phyloP scores from a whole-genome alignment of 441 rosid genomes.

The Gossypium davidsonii region DNA sequence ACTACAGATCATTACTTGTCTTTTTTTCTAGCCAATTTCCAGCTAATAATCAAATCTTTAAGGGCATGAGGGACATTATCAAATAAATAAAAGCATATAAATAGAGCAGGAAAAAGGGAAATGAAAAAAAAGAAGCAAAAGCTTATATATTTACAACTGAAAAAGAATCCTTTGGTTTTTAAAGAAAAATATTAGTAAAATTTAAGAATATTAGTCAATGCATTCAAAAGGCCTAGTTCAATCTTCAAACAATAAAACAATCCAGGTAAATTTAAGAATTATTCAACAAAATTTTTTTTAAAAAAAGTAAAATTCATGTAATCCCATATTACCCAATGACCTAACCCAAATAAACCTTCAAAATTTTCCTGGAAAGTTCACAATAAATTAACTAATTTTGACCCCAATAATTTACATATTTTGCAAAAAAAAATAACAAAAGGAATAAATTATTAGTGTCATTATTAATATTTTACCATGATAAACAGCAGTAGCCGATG shows the following conservation, averaged over 20 bases:
- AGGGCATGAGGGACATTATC: neutral
- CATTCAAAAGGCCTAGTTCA: neutral
- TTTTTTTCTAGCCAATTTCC: neutral
- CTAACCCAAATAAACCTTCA: neutral
- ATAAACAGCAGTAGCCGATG: conserved; percentile 8
- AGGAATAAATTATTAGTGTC: neutral
- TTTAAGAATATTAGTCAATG: neutral
- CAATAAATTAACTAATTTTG: neutral
- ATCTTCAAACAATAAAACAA: neutral
- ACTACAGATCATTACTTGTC: neutral
- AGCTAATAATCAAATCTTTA: neutral
- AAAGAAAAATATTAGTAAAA: neutral
- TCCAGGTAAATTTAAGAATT: neutral
- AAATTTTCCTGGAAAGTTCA: neutral
- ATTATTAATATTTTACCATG: conserved; percentile 26
- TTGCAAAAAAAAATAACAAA: neutral
- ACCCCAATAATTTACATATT: neutral
- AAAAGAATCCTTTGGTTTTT: neutral
- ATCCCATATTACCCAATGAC: neutral
- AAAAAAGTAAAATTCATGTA: neutral
- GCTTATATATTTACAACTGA: neutral
- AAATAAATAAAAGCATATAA: neutral
- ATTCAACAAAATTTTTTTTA: neutral
- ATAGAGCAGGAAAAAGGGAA: neutral
- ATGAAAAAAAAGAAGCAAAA: neutral